These are phyloP conservation scores for Galerina sulciceps DNA, from an alignment of 768 basidiomycete genomes.

Conservation along the genomic window DNA sequence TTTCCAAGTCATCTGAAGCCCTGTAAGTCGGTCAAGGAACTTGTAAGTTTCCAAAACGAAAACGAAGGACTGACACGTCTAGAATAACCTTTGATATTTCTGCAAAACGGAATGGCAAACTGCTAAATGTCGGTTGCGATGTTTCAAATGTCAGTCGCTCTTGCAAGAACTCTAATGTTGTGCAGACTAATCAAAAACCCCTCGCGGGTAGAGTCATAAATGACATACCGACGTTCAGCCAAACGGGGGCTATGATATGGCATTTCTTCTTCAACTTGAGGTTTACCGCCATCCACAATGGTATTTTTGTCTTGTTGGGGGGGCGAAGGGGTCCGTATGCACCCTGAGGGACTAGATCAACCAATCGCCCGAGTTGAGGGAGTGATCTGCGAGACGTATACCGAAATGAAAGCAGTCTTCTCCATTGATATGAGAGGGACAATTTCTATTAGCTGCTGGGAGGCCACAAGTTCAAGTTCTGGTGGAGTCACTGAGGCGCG, in stretches of 20 bases:
- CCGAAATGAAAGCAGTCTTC: conserved; percentile 89
- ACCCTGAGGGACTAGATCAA: conserved; percentile 57
- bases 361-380: conserved; percentile 13
- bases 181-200: background rate
- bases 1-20: conserved; percentile 87
- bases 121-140: conserved; percentile 71
- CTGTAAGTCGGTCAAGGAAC: conserved; percentile 40
- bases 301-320: conserved; percentile 83
- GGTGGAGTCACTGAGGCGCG: conserved; percentile 76
- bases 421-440: conserved; percentile 91
- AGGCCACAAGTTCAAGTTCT: conserved; percentile 89
- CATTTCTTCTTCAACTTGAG: conserved; percentile 95
- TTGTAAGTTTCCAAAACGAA: background rate
- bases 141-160: conserved; percentile 77
- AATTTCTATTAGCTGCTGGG: conserved; percentile 83
- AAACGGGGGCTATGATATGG: conserved; percentile 86
- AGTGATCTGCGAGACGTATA: conserved; percentile 35
- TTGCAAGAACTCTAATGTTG: conserved; percentile 76
- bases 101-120: conserved; percentile 84
- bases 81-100: conserved; percentile 91
- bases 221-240: conserved; percentile 82
- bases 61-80: conserved; percentile 71
- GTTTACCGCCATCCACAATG: conserved; percentile 95
- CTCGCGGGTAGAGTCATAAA: background rate
- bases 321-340: conserved; percentile 93